These are phyloP conservation scores for Neltuma alba DNA, from an alignment of 306 rosid genomes.

Conservation along the genomic window DNA sequence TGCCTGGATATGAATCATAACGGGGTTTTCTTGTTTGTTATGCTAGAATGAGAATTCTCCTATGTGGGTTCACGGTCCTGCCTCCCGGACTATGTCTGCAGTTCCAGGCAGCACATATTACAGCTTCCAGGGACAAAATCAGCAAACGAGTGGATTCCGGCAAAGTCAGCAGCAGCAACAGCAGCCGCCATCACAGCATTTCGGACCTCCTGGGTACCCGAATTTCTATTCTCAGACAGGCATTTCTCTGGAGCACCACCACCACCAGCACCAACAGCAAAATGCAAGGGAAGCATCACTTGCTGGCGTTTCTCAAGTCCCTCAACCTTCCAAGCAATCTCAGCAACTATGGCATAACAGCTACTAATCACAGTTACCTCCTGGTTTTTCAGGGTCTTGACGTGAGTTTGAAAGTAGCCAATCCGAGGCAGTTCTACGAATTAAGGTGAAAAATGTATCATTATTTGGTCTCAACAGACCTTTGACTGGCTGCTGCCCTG, in stretches of 20 bases:
- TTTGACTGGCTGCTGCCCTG: slow-evolving; percentile 69
- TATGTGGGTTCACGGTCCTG: slow-evolving; percentile 98
- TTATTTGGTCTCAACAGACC: slow-evolving; percentile 80
- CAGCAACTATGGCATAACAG: slow-evolving; percentile 90
- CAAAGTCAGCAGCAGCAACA: slow-evolving; percentile 98
- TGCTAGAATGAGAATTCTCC: slow-evolving; percentile 85
- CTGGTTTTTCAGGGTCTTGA: slow-evolving; percentile 67
- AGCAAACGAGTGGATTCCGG: slow-evolving; percentile 76
- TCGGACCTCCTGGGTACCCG: slow-evolving; percentile 69
- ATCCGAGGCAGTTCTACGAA: slow-evolving; percentile 48
- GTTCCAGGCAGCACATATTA: slow-evolving; percentile 85
- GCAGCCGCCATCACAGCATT: slow-evolving; percentile 90
- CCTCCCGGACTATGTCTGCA: slow-evolving; percentile 87
- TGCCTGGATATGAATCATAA: slow-evolving; percentile 19
- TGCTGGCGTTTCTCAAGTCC: slow-evolving; percentile 80
- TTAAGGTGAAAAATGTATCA: slow-evolving; percentile 54
- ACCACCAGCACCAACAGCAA: slow-evolving; percentile 91
- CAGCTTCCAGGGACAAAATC: slow-evolving; percentile 95
- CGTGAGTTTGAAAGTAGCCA: slow-evolving; percentile 69
- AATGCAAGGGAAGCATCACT: slow-evolving; percentile 78
- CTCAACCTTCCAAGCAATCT: slow-evolving; percentile 86
- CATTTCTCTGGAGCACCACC: slow-evolving; percentile 81
- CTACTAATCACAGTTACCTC: slow-evolving; percentile 74
- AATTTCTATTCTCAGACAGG: slow-evolving; percentile 87
- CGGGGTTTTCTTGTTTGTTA: background rate